phyloP scores from a whole-genome alignment of 2,329 filamentous ascomycete genomes.

The Diplodia seriata region DNA sequence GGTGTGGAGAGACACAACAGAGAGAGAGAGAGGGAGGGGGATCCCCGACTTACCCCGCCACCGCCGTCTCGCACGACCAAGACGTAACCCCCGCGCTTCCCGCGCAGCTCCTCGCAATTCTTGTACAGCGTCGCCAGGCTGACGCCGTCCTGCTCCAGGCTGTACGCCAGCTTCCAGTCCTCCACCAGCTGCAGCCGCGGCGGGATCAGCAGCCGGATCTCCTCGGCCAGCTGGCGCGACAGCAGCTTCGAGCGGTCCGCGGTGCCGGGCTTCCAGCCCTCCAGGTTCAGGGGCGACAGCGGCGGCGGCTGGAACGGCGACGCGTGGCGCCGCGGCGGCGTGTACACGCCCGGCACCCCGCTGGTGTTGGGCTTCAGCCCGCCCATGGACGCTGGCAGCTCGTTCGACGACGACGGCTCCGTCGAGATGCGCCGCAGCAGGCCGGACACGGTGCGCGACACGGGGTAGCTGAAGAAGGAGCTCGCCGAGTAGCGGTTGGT shows the following conservation, averaged over 20 bases:
- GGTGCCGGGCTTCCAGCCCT: constrained; percentile 69
- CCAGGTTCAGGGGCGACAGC: constrained; percentile 77
- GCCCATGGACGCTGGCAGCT: neutral
- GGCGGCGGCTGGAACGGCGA: constrained; percentile 89
- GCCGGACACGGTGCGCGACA: constrained; percentile 56
- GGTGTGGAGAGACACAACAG: too few species aligned
- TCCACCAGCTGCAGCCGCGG: constrained; percentile 86
- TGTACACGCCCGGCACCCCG: constrained; percentile 66
- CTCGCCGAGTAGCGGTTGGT: constrained; percentile 38
- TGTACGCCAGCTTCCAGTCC: constrained; percentile 86
- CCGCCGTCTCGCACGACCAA: constrained; percentile 81
- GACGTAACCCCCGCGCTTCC: constrained; percentile 81
- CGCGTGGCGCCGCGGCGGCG: constrained; percentile 66
- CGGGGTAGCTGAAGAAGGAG: constrained; percentile 58
- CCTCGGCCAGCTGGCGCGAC: constrained; percentile 78
- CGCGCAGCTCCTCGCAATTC: constrained; percentile 71
- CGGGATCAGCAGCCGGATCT: constrained; percentile 88
- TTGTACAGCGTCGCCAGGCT: constrained; percentile 87
- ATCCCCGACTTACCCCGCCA: constrained; percentile 67
- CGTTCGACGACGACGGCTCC: constrained; percentile 44
- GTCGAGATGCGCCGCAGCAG: constrained; percentile 56
- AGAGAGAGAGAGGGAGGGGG: neutral
- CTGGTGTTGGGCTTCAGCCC: constrained; percentile 26
- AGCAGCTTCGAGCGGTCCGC: constrained; percentile 69
- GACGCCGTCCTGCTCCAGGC: constrained; percentile 88